These are phyloP conservation scores for Colletotrichum cordylinicola DNA, from an alignment of 2,329 filamentous ascomycete species.

Conservation along the genomic window DNA sequence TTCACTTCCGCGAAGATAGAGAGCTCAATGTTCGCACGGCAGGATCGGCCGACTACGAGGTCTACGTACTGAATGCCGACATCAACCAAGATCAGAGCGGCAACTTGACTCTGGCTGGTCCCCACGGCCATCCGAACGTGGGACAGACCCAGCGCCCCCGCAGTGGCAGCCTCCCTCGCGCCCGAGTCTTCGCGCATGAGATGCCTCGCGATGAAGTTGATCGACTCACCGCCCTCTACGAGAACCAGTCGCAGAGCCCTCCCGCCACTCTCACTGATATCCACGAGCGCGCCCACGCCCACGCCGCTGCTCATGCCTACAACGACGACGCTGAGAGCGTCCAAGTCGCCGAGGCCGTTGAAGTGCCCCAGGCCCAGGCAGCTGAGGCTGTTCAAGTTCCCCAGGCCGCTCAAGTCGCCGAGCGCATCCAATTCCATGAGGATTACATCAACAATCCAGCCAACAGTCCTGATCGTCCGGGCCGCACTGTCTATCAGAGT, in stretches of 20 bases:
- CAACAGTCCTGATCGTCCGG: background rate
- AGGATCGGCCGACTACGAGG: background rate
- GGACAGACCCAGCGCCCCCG: background rate
- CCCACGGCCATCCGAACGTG: background rate
- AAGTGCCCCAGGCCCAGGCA: accelerated
- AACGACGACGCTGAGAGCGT: background rate
- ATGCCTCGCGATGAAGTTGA: background rate
- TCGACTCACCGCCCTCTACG: background rate
- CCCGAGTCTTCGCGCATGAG: background rate
- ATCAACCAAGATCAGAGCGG: background rate
- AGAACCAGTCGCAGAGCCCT: background rate
- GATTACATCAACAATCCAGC: background rate
- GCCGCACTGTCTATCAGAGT: background rate
- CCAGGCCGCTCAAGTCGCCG: background rate
- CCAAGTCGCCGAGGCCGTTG: background rate
- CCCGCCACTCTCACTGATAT: background rate
- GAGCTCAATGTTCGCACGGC: background rate
- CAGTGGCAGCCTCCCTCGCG: background rate
- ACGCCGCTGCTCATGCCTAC: background rate
- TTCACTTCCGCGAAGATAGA: background rate
- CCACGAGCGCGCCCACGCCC: background rate
- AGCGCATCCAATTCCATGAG: background rate
- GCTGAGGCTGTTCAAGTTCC: background rate
- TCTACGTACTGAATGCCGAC: background rate
- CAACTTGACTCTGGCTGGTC: background rate